Conservation (phyloP, 768 basidiomycete species). For the button mushroom (Agaricus bisporus) region DNA sequence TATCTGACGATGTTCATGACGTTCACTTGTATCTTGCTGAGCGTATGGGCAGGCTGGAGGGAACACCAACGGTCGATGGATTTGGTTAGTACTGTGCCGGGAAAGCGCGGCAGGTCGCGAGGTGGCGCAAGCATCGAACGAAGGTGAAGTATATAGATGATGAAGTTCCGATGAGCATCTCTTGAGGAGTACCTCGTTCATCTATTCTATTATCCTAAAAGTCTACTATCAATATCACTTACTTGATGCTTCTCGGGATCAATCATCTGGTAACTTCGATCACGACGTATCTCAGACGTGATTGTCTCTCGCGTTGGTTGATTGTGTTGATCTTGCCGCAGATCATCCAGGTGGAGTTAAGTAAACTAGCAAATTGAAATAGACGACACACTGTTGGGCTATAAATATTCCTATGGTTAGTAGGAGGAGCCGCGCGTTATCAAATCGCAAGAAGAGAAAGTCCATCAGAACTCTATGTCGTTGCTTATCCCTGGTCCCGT, state of each 20-base stretch:
- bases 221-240: neutral
- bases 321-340: neutral
- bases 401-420: too few relatives aligned
- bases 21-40: constrained; percentile 36
- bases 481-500: too few relatives aligned
- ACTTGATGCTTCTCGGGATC: too few relatives aligned
- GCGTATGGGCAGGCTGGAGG: constrained; percentile 45
- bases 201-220: neutral
- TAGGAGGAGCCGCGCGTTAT: too few relatives aligned
- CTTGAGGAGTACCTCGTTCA: neutral
- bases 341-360: neutral
- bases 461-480: too few relatives aligned
- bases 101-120: neutral
- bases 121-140: neutral
- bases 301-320: too few relatives aligned
- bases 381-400: too few relatives aligned
- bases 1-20: constrained; percentile 46
- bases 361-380: neutral
- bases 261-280: neutral
- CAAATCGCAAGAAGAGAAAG: too few relatives aligned
- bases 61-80: constrained; percentile 35
- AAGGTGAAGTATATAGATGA: neutral
- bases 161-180: neutral
- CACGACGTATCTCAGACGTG: constrained; percentile 2
- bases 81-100: neutral